phyloP scores from a whole-genome alignment of 2,329 filamentous ascomycete species.

The Botryotinia globosa region DNA sequence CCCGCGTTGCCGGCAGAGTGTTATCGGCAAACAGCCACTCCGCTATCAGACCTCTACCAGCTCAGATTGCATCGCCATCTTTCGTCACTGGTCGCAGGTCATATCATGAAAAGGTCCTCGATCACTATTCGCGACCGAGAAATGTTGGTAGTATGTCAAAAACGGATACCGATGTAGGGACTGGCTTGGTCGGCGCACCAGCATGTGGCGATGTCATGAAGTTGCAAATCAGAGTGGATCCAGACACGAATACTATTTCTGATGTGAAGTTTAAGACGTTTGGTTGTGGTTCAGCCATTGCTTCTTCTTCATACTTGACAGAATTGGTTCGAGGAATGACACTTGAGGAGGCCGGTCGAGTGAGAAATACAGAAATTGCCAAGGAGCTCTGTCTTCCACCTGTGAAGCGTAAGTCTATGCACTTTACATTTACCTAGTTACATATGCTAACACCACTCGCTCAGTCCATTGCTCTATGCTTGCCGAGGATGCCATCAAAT shows the following conservation, averaged over 20 bases:
- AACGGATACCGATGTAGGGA: constrained; percentile 78
- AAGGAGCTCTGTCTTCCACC: constrained; percentile 90
- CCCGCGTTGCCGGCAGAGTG: constrained; percentile 35
- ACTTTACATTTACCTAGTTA: constrained; percentile 9
- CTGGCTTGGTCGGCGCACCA: constrained; percentile 86
- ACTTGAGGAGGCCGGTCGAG: constrained; percentile 84
- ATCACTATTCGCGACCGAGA: constrained; percentile 77
- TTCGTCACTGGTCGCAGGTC: constrained; percentile 32
- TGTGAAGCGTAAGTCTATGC: constrained; percentile 69
- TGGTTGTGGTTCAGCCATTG: constrained; percentile 91
- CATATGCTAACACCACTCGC: constrained; percentile 31
- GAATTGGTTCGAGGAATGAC: constrained; percentile 96
- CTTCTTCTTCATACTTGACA: constrained; percentile 89
- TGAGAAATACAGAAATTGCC: constrained; percentile 97
- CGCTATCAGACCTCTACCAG: constrained; percentile 29
- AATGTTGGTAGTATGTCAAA: constrained; percentile 80
- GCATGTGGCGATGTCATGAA: constrained; percentile 94
- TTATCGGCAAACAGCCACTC: constrained; percentile 32
- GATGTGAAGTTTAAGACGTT: constrained; percentile 99
- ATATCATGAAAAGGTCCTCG: constrained; percentile 54
- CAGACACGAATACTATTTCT: constrained; percentile 79
- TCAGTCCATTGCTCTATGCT: constrained; percentile 89
- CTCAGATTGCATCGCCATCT: constrained; percentile 31
- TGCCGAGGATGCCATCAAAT: constrained; percentile 89
- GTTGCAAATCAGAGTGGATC: constrained; percentile 88